These are phyloP conservation scores for Westerdykella sp. DNA, from an alignment of 2,329 filamentous ascomycete species.

Conservation along the genomic window DNA sequence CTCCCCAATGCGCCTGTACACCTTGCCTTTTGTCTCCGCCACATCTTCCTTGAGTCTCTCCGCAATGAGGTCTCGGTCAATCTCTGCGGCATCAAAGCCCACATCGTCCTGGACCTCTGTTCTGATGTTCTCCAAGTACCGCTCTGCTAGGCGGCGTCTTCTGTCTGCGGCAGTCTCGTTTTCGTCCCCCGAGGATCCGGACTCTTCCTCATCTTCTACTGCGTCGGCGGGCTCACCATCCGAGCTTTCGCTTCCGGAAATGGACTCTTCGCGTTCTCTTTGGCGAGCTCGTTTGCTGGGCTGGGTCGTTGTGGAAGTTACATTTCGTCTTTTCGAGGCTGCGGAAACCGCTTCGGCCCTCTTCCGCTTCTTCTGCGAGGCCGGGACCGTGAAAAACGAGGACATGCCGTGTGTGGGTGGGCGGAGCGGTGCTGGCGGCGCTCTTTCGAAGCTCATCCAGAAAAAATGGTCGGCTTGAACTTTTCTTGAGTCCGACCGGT, in stretches of 20 bases:
- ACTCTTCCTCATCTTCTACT: slow-evolving; percentile 32
- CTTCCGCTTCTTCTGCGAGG: slow-evolving; percentile 87
- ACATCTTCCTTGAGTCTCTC: slow-evolving; percentile 82
- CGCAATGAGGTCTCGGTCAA: slow-evolving; percentile 87
- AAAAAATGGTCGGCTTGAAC: slow-evolving; percentile 23
- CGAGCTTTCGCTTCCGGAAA: slow-evolving; percentile 75
- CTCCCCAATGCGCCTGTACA: slow-evolving; percentile 73
- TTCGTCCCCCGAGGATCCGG: slow-evolving; percentile 63
- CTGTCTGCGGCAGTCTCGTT: slow-evolving; percentile 86
- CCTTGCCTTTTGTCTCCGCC: slow-evolving; percentile 80
- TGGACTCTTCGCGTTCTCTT: slow-evolving; percentile 64
- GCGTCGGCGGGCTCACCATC: slow-evolving; percentile 51
- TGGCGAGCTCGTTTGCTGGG: slow-evolving; percentile 42
- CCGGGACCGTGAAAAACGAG: slow-evolving; percentile 89
- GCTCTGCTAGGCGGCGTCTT: slow-evolving; percentile 78
- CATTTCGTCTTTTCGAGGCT: slow-evolving; percentile 55
- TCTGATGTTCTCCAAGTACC: slow-evolving; percentile 85
- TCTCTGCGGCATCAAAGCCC: slow-evolving; percentile 89
- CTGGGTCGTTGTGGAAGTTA: slow-evolving; percentile 39
- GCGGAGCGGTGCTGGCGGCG: slow-evolving; percentile 5
- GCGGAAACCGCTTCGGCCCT: slow-evolving; percentile 49
- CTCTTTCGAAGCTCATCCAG: slow-evolving; percentile 10
- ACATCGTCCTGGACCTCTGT: slow-evolving; percentile 66
- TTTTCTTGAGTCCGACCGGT: slow-evolving; percentile 23
- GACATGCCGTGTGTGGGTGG: slow-evolving; percentile 53